Percentiles rank a stretch among this genome's conserved stretches.
phyloP scores from a whole-genome alignment of 331 rosid genomes.

The Rosa hybrid region DNA sequence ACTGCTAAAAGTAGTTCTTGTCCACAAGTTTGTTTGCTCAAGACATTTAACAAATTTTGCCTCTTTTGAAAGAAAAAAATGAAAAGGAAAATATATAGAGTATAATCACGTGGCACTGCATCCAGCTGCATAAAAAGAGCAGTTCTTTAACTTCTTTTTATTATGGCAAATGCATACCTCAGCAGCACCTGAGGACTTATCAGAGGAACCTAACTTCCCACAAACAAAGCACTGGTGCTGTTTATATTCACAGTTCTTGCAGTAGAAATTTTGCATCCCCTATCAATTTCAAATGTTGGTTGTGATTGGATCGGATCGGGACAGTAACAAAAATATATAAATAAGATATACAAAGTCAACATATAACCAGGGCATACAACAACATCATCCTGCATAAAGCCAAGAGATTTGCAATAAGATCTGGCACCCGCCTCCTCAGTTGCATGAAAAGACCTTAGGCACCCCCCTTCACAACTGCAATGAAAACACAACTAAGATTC shows the following conservation, averaged over 20 bases:
- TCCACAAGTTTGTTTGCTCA: background rate
- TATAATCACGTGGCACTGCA: conserved; percentile 1
- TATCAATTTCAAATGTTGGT: conserved; percentile 34
- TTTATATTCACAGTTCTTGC: conserved; percentile 64
- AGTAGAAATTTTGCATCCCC: conserved; percentile 54
- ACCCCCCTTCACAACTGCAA: conserved; percentile 88
- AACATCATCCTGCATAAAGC: conserved; percentile 56
- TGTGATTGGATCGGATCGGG: background rate
- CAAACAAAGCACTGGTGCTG: conserved; percentile 90
- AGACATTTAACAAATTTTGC: background rate
- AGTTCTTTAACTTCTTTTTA: background rate
- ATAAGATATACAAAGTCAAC: conserved; percentile 13
- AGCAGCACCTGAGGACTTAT: conserved; percentile 51
- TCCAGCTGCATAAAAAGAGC: background rate
- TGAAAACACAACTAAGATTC: conserved; percentile 11
- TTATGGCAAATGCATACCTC: conserved; percentile 55
- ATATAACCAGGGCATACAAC: conserved; percentile 48
- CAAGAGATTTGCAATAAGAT: conserved; percentile 62
- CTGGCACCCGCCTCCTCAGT: conserved; percentile 54
- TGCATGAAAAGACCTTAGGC: conserved; percentile 87
- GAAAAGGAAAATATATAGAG: background rate
- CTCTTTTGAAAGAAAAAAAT: background rate
- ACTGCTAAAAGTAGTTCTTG: background rate
- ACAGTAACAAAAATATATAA: conserved; percentile 17
- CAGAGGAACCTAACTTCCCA: conserved; percentile 80